Evolutionary conservation across 208 protist genomes (phyloP).

Genomic region (Acanthamoeba lenticulata): DNA sequence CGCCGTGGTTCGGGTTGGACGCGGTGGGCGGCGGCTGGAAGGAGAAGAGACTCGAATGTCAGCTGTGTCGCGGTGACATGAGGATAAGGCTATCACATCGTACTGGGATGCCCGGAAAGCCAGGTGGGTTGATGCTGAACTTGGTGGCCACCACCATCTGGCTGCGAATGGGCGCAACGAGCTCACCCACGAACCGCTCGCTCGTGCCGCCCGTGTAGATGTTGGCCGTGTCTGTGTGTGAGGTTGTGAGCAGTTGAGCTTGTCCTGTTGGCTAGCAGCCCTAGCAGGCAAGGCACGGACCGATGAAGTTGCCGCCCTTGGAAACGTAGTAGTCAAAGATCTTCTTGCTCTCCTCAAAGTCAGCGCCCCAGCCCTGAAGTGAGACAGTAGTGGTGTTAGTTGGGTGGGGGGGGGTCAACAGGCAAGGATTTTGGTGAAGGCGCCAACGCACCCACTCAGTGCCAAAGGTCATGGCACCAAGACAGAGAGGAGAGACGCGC

Average conservation of each 20-base stretch:
- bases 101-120: not conserved
- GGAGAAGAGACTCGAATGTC: no score
- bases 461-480: conserved; percentile 42
- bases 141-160: conserved; percentile 52
- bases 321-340: conserved; percentile 37
- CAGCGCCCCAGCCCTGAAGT: not conserved
- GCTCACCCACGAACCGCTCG: conserved; percentile 13
- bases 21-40: not conserved
- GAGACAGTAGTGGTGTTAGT: not conserved
- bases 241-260: not conserved
- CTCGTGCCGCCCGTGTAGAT: not conserved
- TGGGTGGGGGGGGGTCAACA: no score
- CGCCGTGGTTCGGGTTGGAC: not conserved
- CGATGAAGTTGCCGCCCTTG: conserved; percentile 57
- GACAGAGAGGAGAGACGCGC: conserved; percentile 33
- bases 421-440: not conserved
- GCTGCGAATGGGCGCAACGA: not conserved
- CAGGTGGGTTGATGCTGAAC: not conserved
- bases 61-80: no score
- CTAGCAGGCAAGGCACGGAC: no score
- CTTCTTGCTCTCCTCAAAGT: conserved; percentile 20
- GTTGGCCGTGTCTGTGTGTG: conserved; percentile 25
- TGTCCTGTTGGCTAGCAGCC: no score
- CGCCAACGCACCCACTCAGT: not conserved
- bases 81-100: no score